phyloP scores from a whole-genome alignment of 148 eudicot species.

The Diospyros kaki region DNA sequence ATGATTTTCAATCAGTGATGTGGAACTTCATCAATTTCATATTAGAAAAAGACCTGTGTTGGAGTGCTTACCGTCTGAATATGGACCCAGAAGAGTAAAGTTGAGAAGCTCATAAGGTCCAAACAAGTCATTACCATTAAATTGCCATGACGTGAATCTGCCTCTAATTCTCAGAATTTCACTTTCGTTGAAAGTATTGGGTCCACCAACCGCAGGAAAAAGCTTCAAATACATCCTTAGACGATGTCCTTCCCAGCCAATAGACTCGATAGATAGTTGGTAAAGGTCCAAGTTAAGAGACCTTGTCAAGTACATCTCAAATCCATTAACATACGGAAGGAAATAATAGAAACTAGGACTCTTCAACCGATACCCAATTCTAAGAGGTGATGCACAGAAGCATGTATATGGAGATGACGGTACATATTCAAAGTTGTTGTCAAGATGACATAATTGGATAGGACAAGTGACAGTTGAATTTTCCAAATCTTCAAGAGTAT shows the following conservation, averaged over 20 bases:
- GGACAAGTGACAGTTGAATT: conserved; percentile 43
- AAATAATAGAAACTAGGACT: conserved; percentile 84
- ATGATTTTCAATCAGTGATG: neutral
- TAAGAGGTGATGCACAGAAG: conserved; percentile 86
- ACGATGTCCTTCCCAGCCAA: conserved; percentile 85
- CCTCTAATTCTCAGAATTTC: conserved; percentile 51
- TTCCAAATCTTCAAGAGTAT: conserved; percentile 18
- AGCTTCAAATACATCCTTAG: conserved; percentile 77
- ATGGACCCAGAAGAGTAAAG: conserved; percentile 80
- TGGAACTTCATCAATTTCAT: neutral
- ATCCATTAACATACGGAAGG: conserved; percentile 44
- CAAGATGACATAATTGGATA: conserved; percentile 53
- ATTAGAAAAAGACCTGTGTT: neutral
- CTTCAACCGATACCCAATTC: conserved; percentile 73
- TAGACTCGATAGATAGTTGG: conserved; percentile 71
- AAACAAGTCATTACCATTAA: conserved; percentile 60
- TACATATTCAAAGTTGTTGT: conserved; percentile 51
- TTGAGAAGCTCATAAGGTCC: conserved; percentile 96
- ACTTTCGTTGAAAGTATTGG: conserved; percentile 42
- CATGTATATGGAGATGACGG: conserved; percentile 53
- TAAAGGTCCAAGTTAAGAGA: conserved; percentile 46
- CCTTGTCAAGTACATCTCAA: conserved; percentile 49
- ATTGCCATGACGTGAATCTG: conserved; percentile 57
- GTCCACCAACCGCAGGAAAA: conserved; percentile 42
- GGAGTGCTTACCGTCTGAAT: conserved; percentile 46